Evolutionary conservation across 139 green algal genomes (phyloP).

Genomic region (Coelastrella sp.): DNA sequence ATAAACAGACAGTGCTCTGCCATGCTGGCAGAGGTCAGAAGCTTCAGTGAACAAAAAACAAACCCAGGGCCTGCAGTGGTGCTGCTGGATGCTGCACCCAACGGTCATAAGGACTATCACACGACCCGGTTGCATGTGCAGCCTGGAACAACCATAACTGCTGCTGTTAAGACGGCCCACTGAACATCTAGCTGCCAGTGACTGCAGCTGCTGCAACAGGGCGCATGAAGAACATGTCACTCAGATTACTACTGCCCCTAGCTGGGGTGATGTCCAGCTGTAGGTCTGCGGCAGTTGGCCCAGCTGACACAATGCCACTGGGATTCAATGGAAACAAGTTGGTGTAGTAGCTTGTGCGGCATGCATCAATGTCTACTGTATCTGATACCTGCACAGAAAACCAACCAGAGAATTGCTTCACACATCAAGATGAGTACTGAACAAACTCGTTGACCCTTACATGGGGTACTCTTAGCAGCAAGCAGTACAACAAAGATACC

Average conservation of each 20-base stretch:
- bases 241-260: slow-evolving; percentile 14
- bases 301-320: slow-evolving; percentile 83
- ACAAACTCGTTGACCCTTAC: no score
- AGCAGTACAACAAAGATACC: no score
- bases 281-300: slow-evolving; percentile 69
- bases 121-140: no score
- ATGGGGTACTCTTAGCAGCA: no score
- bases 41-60: no score
- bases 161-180: neutral
- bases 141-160: neutral
- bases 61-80: no score
- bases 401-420: no score
- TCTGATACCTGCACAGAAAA: slow-evolving; percentile 69
- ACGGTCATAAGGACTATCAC: no score
- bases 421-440: no score
- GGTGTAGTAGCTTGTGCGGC: slow-evolving; percentile 79
- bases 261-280: slow-evolving; percentile 40
- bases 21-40: no score
- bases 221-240: slow-evolving; percentile 43
- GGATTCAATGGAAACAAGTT: slow-evolving; percentile 96
- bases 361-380: slow-evolving; percentile 86
- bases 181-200: neutral
- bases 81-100: no score
- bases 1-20: no score
- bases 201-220: slow-evolving; percentile 2